Percentiles rank a stretch among this genome's conserved stretches.
These are phyloP conservation scores for Hypsizygus ulmarius DNA, from an alignment of 1,284 basidiomycete species.

Conservation along the genomic window DNA sequence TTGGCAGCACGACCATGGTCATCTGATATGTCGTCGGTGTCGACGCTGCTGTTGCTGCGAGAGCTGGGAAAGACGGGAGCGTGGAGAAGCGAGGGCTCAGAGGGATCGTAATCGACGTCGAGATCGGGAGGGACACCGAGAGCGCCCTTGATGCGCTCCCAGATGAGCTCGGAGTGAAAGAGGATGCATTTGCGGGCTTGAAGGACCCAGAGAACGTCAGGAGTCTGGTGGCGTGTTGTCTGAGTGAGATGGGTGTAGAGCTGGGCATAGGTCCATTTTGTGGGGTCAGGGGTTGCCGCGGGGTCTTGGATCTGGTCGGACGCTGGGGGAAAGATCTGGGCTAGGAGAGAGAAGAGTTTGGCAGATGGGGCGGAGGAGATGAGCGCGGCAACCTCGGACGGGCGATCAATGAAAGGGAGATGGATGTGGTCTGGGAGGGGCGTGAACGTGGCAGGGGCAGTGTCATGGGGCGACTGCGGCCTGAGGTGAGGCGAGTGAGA, in stretches of 20 bases:
- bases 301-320: slow-evolving; percentile 8
- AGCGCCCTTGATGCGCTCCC: slow-evolving; percentile 79
- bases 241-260: slow-evolving; percentile 59
- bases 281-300: slow-evolving; percentile 42
- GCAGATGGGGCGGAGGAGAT: slow-evolving; percentile 60
- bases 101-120: slow-evolving; percentile 50
- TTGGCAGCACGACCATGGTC: slow-evolving; percentile 34
- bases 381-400: slow-evolving; percentile 60
- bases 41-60: slow-evolving; percentile 17
- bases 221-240: slow-evolving; percentile 53
- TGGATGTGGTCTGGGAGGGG: slow-evolving; percentile 66
- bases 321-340: slow-evolving; percentile 54
- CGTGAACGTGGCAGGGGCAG: slow-evolving; percentile 57
- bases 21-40: slow-evolving; percentile 36
- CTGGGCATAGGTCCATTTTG: slow-evolving; percentile 56
- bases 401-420: slow-evolving; percentile 75
- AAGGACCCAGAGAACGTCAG: slow-evolving; percentile 64
- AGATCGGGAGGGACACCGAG: slow-evolving; percentile 76
- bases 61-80: slow-evolving; percentile 12
- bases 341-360: slow-evolving; percentile 66
- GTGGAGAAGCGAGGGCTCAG: slow-evolving; percentile 17
- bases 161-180: slow-evolving; percentile 71
- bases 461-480: slow-evolving; percentile 20
- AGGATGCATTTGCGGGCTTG: slow-evolving; percentile 66
- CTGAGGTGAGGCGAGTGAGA: slow-evolving; percentile 23